Conservation (phyloP, 768 basidiomycete species). For the Lactarius akahatsu region DNA sequence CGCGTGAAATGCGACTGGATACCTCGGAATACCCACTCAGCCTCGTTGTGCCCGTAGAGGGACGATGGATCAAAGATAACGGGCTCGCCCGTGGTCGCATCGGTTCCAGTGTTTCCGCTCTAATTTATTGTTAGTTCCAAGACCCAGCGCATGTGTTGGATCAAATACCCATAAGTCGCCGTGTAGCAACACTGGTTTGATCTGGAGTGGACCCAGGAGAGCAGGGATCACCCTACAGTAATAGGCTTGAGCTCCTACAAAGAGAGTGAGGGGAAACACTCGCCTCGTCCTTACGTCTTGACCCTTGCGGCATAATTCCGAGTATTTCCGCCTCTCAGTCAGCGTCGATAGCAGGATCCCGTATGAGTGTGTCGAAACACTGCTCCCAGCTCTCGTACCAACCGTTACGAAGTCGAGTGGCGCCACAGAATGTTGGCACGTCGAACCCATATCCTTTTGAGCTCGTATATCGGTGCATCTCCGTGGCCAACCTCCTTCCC, state of each 20-base stretch:
- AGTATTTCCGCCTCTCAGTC: slow-evolving; percentile 41
- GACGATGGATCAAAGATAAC: slow-evolving; percentile 78
- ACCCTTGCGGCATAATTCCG: slow-evolving; percentile 51
- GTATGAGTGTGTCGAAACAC: slow-evolving; percentile 63
- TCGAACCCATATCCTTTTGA: slow-evolving; percentile 63
- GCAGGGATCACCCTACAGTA: slow-evolving; percentile 65
- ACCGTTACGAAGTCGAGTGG: slow-evolving; percentile 66
- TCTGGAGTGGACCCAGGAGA: slow-evolving; percentile 54
- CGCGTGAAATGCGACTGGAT: background rate
- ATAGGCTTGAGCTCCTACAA: background rate
- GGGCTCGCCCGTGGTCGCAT: slow-evolving; percentile 52
- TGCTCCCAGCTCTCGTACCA: slow-evolving; percentile 72
- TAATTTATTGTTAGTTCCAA: slow-evolving; percentile 32
- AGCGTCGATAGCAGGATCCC: slow-evolving; percentile 53
- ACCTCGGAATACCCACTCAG: slow-evolving; percentile 53
- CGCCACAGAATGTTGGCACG: slow-evolving; percentile 76
- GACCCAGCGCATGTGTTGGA: background rate
- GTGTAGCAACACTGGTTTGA: slow-evolving; percentile 70
- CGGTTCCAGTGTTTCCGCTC: slow-evolving; percentile 74
- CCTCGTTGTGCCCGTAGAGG: slow-evolving; percentile 78
- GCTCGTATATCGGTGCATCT: slow-evolving; percentile 60
- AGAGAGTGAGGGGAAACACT: background rate
- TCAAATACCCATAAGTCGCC: slow-evolving; percentile 75
- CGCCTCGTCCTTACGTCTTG: slow-evolving; percentile 50
- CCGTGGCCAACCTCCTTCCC: slow-evolving; percentile 61